phyloP scores from a whole-genome alignment of 2,329 filamentous ascomycete genomes.

The Clonostachys rosea region DNA sequence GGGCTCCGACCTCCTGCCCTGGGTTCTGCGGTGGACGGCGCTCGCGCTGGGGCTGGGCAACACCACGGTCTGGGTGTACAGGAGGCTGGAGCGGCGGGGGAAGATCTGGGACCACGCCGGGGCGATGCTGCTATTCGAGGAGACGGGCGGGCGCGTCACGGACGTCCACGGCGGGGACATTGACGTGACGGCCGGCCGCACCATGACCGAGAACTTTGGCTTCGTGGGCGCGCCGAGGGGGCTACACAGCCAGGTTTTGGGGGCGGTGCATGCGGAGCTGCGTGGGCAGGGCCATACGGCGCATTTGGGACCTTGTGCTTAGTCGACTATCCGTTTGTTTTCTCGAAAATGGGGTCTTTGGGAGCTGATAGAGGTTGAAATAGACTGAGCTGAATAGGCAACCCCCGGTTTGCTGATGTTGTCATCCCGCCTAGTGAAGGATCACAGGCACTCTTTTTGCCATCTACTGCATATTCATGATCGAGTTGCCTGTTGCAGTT shows the following conservation, averaged over 20 bases:
- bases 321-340: no score
- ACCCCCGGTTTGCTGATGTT: no score
- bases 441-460: no score
- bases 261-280: constrained; percentile 76
- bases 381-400: no score
- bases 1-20: constrained; percentile 48
- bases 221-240: constrained; percentile 47
- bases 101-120: constrained; percentile 59
- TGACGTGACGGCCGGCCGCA: constrained; percentile 42
- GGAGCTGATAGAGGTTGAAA: no score
- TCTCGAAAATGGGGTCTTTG: no score
- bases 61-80: constrained; percentile 53
- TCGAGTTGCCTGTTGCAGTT: no score
- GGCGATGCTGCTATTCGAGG: constrained; percentile 53
- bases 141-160: constrained; percentile 49
- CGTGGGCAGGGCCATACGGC: constrained; percentile 19
- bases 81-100: constrained; percentile 35
- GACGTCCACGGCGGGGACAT: constrained; percentile 47
- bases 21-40: constrained; percentile 51
- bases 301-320: background rate
- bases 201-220: constrained; percentile 45
- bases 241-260: constrained; percentile 39
- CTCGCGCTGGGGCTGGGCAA: constrained; percentile 49
- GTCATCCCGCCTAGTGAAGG: no score
- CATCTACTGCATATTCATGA: no score